Base-by-base conservation (phyloP, 345 rosid species). In the Microcos paniculata region DNA sequence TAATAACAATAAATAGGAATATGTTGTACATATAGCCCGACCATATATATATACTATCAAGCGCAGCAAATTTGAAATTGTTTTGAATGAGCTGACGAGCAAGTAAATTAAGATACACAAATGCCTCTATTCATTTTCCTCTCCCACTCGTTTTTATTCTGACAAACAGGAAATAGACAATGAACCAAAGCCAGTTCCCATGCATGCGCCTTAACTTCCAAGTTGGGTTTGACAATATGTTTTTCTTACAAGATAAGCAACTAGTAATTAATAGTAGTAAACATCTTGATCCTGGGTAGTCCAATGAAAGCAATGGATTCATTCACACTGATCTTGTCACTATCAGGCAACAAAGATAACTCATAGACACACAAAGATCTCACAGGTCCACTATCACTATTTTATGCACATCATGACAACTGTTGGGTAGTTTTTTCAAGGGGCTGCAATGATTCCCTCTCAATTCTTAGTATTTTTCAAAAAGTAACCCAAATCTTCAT, bases 301-400 rank as follows among this genome's bases (percentile, higher is more conserved):
- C 16, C 14, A 8, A 48, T n/a, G n/a, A n/a, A n/a, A 48, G 6
- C 57, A 2, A 28, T 18, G 72, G 30, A 28, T 68, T 68, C 72
- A 68, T n/a, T n/a, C n/a, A n/a, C 26, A 28, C 30, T 28, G 42
- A 68, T 28, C 48, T 48, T 68, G 72, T 68, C 57, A 28, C 57
- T 40, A 48, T 68, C 57, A 16, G 26, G 72, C 24, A 16, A 24
- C 2, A 18, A 33, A 18, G 24, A 62, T 4, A 8, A 3, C 45
- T 19, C 45, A 7, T 7, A 9, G 14, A 24, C 61, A 56, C 8
- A 58, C n/a, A 24, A 28, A 68, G 48, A 68, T 46, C 57, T 68
- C 28, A 16, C 57, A 1, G 4, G 21, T 28, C 71, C 55, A 45
- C 71, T 38, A 45, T 43, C 16, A 24, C 43, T 62, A 18, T 4